Conservation (phyloP, 257 asterid species). For the Ajuga chamaepitys region DNA sequence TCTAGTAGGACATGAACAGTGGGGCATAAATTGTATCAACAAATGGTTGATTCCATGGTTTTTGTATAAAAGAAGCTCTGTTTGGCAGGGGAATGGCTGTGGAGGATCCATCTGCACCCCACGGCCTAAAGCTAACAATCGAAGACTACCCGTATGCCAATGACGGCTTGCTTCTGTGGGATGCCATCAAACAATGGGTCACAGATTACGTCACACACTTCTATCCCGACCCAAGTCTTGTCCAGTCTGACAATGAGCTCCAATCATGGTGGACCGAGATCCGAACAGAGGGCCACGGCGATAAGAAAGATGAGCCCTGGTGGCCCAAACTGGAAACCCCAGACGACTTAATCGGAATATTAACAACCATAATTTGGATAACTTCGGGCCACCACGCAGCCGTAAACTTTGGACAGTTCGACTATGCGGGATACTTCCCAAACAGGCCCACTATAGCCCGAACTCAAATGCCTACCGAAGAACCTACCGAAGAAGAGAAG, state of each 20-base stretch:
- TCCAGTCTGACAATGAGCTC: conserved; percentile 52
- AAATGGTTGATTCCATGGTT: too few species aligned
- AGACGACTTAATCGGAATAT: conserved; percentile 35
- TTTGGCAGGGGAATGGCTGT: conserved; percentile 74
- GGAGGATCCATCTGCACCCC: conserved; percentile 59
- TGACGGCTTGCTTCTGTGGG: conserved; percentile 76
- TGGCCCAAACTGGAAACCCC: conserved; percentile 62
- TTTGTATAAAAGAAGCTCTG: too few species aligned
- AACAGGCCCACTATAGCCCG: conserved; percentile 68
- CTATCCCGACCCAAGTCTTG: conserved; percentile 29
- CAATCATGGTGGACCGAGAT: conserved; percentile 83
- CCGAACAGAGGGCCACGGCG: conserved; percentile 54
- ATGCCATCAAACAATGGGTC: conserved; percentile 59
- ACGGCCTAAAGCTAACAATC: conserved; percentile 59
- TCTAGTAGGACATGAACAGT: too few species aligned
- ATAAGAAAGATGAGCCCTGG: conserved; percentile 69
- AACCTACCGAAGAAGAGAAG: conserved; percentile 35
- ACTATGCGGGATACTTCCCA: conserved; percentile 60
- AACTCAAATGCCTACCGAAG: conserved; percentile 51
- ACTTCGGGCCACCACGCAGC: conserved; percentile 81
- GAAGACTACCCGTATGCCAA: conserved; percentile 78
- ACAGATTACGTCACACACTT: conserved; percentile 47
- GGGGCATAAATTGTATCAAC: too few species aligned
- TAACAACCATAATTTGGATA: conserved; percentile 67
- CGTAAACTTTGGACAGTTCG: conserved; percentile 72